These are phyloP conservation scores for Avicennia marina DNA, from an alignment of 257 asterid species.

Conservation along the genomic window DNA sequence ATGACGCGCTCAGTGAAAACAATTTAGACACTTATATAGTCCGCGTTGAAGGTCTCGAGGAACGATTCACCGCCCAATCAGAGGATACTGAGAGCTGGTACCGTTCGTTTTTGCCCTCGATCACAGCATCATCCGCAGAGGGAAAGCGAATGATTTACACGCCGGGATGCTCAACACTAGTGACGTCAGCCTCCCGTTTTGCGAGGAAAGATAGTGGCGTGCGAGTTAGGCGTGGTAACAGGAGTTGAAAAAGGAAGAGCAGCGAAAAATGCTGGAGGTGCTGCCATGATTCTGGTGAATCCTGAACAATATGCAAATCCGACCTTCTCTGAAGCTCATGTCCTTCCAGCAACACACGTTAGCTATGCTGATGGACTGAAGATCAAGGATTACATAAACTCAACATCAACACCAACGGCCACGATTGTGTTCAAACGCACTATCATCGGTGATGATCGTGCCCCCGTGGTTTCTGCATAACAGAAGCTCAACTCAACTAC, in stretches of 20 bases:
- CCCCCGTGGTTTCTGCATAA: slow-evolving; percentile 26
- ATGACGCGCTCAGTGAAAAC: too few species aligned
- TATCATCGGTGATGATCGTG: not conserved
- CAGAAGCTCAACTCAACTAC: slow-evolving; percentile 33
- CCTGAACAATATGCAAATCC: not conserved
- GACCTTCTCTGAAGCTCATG: not conserved
- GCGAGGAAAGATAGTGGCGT: slow-evolving; percentile 27
- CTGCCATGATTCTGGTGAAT: slow-evolving; percentile 23
- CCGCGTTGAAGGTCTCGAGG: too few species aligned
- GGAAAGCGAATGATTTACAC: too few species aligned
- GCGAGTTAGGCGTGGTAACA: too few species aligned
- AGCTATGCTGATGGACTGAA: slow-evolving; percentile 11
- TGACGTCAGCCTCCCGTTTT: too few species aligned
- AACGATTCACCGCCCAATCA: too few species aligned
- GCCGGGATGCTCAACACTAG: slow-evolving; percentile 5
- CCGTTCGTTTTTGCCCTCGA: too few species aligned
- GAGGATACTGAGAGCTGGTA: too few species aligned
- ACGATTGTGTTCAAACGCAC: slow-evolving; percentile 17
- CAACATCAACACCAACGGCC: slow-evolving; percentile 10
- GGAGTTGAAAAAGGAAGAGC: not conserved
- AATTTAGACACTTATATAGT: too few species aligned
- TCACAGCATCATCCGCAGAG: too few species aligned
- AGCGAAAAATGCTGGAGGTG: slow-evolving; percentile 19
- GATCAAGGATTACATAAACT: slow-evolving; percentile 15
- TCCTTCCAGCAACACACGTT: slow-evolving; percentile 11